Evolutionary conservation across 2,329 filamentous ascomycete species (phyloP), one percentile per base, ranked within the genome.

Genomic region (Monilinia vaccinii-corymbosi): DNA sequence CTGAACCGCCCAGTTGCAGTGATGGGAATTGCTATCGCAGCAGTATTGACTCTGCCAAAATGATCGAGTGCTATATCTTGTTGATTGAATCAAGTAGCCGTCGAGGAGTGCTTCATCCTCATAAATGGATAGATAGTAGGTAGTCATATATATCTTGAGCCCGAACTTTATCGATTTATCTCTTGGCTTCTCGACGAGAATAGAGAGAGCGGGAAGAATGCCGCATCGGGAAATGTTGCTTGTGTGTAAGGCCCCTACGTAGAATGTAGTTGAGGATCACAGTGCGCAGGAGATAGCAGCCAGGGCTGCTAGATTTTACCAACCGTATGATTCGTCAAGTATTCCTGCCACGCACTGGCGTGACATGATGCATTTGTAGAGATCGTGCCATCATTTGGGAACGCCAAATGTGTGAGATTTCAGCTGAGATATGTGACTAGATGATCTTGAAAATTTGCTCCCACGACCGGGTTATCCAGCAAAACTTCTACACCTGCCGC

Each of bases 401-500:
- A 56, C 36, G 28, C 31, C 44, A 47, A 25, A 13, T 56, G 46
- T 6, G 25, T 47, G 31, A 47, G 7, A 23, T 34, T 56, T 42
- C 52, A 47, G 28, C 7, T 23, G 4, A 14, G 23, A 45, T 21
- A 28, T 36, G 11, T 21, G 2, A 44, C 21, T 2, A 42, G 40
- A 44, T 74, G 72, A 53, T 74, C 72, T 60, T 73, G 70, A 4
- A 73, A 64, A 49, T 73, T 73, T 38, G 71, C 67, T n/a, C 67
- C 66, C 2, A 68, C 66, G 18, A 62, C 62, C 7, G 64, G 56
- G 49, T 64, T 67, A 38, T 64, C 62, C 11, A 67, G 55, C 7
- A 61, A 47, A 1, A 64, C 62, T 14, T 58, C 11, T 9, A 69
- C 65, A 6, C 64, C 64, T 7, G 58, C 57, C 18, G 34, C 50